Percentiles rank a stretch among this genome's conserved stretches.
Evolutionary conservation across 495 filamentous ascomycete genomes (phyloP).

Genomic region (Astrothelium macrocarpum): DNA sequence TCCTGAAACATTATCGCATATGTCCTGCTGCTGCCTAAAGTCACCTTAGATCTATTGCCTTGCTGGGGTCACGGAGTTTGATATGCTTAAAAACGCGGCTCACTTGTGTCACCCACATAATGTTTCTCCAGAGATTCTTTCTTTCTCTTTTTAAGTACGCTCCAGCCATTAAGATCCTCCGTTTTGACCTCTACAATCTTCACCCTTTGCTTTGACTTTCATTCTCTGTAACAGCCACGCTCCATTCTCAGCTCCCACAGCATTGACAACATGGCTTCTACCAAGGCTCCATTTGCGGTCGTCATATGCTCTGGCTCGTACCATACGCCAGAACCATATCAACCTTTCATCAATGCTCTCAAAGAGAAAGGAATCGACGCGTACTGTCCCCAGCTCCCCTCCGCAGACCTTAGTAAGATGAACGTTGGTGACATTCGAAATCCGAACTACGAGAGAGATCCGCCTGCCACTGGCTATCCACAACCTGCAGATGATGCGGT

Average conservation of each 20-base stretch:
- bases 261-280: background rate
- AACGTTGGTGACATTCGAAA: conserved; percentile 25
- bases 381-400: conserved; percentile 33
- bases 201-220: background rate
- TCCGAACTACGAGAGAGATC: conserved; percentile 27
- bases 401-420: conserved; percentile 24
- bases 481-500: conserved; percentile 23
- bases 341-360: conserved; percentile 25
- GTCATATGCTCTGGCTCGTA: conserved; percentile 24
- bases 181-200: background rate
- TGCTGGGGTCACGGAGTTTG: background rate
- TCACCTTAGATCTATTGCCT: background rate
- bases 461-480: conserved; percentile 28
- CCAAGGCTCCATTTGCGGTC: background rate
- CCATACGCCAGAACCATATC: conserved; percentile 30
- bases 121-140: background rate
- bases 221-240: background rate
- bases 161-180: background rate
- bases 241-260: background rate
- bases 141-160: background rate
- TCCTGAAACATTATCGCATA: background rate
- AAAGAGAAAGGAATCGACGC: conserved; percentile 23
- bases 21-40: background rate
- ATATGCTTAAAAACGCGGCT: background rate
- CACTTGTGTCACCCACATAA: background rate